Percentiles rank a stretch among this genome's conserved stretches.
phyloP scores from a whole-genome alignment of 805 yeast species.

The Kodamaea kakaduensis region DNA sequence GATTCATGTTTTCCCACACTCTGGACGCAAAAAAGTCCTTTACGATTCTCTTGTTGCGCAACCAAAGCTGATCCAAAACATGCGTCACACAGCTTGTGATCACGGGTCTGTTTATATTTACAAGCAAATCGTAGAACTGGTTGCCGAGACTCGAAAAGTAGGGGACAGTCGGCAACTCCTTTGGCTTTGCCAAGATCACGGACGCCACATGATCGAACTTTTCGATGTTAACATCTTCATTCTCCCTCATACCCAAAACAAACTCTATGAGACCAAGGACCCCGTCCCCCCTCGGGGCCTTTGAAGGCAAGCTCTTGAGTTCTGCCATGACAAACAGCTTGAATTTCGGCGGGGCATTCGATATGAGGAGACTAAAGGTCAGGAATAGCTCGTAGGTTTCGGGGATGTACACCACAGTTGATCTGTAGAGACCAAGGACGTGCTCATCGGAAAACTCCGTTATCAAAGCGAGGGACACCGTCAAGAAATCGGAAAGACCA shows the following conservation, averaged over 20 bases:
- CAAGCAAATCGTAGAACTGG: conserved; percentile 60
- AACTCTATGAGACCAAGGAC: conserved; percentile 72
- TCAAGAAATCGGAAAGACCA: conserved; percentile 58
- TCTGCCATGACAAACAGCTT: conserved; percentile 43
- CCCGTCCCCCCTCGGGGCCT: conserved; percentile 57
- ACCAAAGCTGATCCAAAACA: conserved; percentile 49
- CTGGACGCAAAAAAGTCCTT: conserved; percentile 55
- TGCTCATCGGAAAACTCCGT: conserved; percentile 21
- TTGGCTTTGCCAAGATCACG: conserved; percentile 63
- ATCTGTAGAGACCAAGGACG: conserved; percentile 14
- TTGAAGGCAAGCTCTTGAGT: conserved; percentile 52
- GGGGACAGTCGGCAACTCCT: conserved; percentile 35
- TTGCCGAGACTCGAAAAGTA: conserved; percentile 59
- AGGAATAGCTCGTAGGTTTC: conserved; percentile 66
- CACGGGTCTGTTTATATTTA: conserved; percentile 57
- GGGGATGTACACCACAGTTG: conserved; percentile 40
- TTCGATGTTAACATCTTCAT: conserved; percentile 61
- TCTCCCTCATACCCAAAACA: conserved; percentile 70
- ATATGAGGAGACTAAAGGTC: conserved; percentile 54
- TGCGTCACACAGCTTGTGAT: conserved; percentile 54
- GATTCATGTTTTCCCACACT: conserved; percentile 46
- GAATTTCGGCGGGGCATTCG: conserved; percentile 36
- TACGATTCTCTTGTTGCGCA: conserved; percentile 46
- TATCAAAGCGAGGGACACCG: conserved; percentile 43
- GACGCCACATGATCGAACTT: conserved; percentile 65